Evolutionary conservation across 164 flowering plant species (phyloP), one percentile per base, ranked within the genome.

Genomic region (Liriodendron chinense): DNA sequence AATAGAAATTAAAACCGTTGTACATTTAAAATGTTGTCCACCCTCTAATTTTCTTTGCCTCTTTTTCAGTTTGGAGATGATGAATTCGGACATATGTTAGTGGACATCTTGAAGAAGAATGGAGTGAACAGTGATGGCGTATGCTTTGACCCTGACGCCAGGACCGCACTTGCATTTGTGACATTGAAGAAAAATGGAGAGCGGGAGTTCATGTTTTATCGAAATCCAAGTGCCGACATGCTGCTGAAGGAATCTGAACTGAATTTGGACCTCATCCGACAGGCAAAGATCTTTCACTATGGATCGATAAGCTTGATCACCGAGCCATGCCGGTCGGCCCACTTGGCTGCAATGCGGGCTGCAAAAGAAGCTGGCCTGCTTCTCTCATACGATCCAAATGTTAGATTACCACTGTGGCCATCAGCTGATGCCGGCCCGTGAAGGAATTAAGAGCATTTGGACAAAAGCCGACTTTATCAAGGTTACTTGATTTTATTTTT

Each of bases 221-320:
- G 96, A 69, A 88, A 92, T 78, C 96, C 93, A 1, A 90, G 97
- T 65, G 94, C 97, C 0, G 94, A 92, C 73, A 88, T 86, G 92
- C 76, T 92, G 28, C 68, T 92, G 22, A 85, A 79, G 71, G 88
- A 83, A 4, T 80, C 88, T 0, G 96, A 90, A 69, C 82, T 92
- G 25, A 85, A 92, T 47, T 69, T 86, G 80, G 77, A 43, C 5
- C 75, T 92, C 24, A 88, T 92, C 63, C 84, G 76, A 68, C 47
- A 80, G 62, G 89, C 89, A 3, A 87, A 82, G 57, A 83, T 93
- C 14, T 89, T 91, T 72, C 95, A 91, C 56, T 93, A 87, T 61
- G 97, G 95, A 23, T 92, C 97, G 24, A 90, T 92, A 12, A 91
- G 97, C 72, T 66, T 92, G 79, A 91, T 92, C 43, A 9, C 89